phyloP scores from a whole-genome alignment of 345 rosid genomes.

The Eutrema yunnanense region DNA sequence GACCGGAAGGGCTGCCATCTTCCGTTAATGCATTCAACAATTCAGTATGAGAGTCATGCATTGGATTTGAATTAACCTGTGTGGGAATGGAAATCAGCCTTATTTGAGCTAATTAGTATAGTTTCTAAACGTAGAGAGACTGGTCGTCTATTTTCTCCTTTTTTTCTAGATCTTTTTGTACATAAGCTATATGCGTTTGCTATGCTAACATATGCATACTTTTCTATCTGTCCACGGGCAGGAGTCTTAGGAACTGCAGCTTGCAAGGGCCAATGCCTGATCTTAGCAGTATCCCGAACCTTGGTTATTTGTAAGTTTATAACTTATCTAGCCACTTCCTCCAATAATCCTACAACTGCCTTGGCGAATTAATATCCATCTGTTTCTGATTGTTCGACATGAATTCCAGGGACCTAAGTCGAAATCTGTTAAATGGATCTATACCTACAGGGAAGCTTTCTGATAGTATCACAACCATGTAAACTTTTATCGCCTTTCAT shows the following conservation, averaged over 20 bases:
- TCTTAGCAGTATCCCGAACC: conserved; percentile 60
- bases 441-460: conserved; percentile 66
- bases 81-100: neutral
- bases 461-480: conserved; percentile 79
- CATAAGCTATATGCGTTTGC: neutral
- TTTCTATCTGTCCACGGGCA: conserved; percentile 27
- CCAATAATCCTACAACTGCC: neutral
- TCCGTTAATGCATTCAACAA: neutral
- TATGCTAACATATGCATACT: neutral
- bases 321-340: neutral
- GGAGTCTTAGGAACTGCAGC: conserved; percentile 88
- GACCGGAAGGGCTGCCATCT: conserved; percentile 1
- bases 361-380: neutral
- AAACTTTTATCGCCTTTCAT: conserved; percentile 27
- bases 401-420: conserved; percentile 74
- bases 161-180: neutral
- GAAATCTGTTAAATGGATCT: conserved; percentile 67
- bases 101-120: neutral
- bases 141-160: neutral
- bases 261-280: conserved; percentile 90
- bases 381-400: conserved; percentile 7
- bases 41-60: neutral
- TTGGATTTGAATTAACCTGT: neutral
- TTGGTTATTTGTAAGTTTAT: conserved; percentile 79
- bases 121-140: neutral